Evolutionary conservation across 2,329 filamentous ascomycete species (phyloP).

Genomic region (Diaporthe destruens): DNA sequence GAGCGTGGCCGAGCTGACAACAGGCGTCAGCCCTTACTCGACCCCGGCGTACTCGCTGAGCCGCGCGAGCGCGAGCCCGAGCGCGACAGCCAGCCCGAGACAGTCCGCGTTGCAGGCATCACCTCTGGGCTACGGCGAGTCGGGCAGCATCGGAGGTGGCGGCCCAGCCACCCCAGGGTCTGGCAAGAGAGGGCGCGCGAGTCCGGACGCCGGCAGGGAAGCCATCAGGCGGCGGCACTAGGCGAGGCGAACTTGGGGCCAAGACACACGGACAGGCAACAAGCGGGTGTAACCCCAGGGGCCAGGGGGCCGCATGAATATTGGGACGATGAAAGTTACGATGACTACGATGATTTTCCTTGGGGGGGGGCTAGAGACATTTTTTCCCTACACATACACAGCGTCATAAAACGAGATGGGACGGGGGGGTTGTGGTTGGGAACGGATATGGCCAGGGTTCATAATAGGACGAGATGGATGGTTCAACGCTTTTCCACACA

Average conservation of each 20-base stretch:
- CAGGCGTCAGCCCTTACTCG: slow-evolving; percentile 71
- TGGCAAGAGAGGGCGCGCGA: slow-evolving; percentile 64
- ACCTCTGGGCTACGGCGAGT: slow-evolving; percentile 49
- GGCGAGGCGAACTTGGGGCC: neutral
- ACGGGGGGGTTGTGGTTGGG: slow-evolving; percentile 5
- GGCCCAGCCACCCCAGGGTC: slow-evolving; percentile 19
- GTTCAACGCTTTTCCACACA: slow-evolving; percentile 15
- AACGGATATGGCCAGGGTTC: slow-evolving; percentile 20
- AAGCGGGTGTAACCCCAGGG: neutral
- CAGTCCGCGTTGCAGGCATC: slow-evolving; percentile 45
- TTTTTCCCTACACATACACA: slow-evolving; percentile 26
- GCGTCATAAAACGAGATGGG: slow-evolving; percentile 33
- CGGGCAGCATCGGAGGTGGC: slow-evolving; percentile 44
- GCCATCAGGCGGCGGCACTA: slow-evolving; percentile 58
- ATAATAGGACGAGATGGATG: slow-evolving; percentile 19
- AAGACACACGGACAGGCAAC: slow-evolving; percentile 10
- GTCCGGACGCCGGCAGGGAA: slow-evolving; percentile 62
- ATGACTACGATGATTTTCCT: slow-evolving; percentile 33
- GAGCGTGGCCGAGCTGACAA: slow-evolving; percentile 73
- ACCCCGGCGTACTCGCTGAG: slow-evolving; percentile 66
- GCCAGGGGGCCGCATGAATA: slow-evolving; percentile 47
- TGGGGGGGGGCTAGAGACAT: slow-evolving; percentile 27
- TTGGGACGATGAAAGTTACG: slow-evolving; percentile 34
- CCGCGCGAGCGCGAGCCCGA: slow-evolving; percentile 54
- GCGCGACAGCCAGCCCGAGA: slow-evolving; percentile 58